Percentiles rank a stretch among this genome's conserved stretches.
These are phyloP conservation scores for Eleusine indica DNA, from an alignment of 176 grass and related monocot species.

Conservation along the genomic window DNA sequence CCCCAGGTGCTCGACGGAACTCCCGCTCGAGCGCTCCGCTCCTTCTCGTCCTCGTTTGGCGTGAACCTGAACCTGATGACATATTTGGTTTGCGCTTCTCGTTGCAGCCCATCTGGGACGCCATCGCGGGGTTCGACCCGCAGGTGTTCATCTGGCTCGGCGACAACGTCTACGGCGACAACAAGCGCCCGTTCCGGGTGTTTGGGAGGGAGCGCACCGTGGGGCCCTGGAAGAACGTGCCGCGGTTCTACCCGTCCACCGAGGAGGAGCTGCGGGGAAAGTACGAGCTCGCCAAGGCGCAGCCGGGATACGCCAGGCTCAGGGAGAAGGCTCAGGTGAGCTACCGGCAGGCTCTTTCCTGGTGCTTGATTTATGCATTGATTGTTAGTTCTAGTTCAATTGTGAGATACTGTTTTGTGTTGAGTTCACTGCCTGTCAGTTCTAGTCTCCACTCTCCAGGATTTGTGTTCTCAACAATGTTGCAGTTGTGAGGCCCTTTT, in stretches of 20 bases:
- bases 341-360: not conserved
- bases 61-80: not conserved
- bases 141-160: slow-evolving; percentile 94
- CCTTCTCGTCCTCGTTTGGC: not conserved
- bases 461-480: slow-evolving; percentile 2
- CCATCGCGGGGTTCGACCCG: slow-evolving; percentile 67
- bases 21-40: not conserved
- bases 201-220: slow-evolving; percentile 71
- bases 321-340: slow-evolving; percentile 64
- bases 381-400: not conserved
- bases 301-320: slow-evolving; percentile 71
- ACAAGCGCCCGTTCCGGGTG: slow-evolving; percentile 62
- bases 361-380: not conserved
- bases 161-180: slow-evolving; percentile 96
- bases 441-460: not conserved
- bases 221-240: slow-evolving; percentile 79
- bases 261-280: slow-evolving; percentile 71
- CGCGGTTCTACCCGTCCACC: slow-evolving; percentile 79
- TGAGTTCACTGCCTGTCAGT: not conserved
- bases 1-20: slow-evolving; percentile 65
- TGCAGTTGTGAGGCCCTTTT: slow-evolving; percentile 3
- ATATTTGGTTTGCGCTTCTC: not conserved
- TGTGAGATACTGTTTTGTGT: not conserved
- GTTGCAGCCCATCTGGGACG: slow-evolving; percentile 83
- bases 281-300: slow-evolving; percentile 69